These are phyloP conservation scores for Madurella mycetomatis DNA, from an alignment of 2,329 filamentous ascomycete genomes.

Conservation along the genomic window DNA sequence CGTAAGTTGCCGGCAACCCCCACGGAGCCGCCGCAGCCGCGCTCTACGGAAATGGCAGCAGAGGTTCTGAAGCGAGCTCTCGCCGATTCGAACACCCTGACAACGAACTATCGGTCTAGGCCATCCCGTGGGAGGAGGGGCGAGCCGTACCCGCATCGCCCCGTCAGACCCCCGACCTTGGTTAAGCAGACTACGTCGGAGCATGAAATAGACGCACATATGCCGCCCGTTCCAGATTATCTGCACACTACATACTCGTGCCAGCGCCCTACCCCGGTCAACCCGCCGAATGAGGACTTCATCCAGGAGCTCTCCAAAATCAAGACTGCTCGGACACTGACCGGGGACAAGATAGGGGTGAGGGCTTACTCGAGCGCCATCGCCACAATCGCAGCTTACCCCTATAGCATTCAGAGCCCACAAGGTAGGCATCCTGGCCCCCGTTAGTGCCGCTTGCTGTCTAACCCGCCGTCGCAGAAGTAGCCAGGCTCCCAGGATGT, in stretches of 20 bases:
- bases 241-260: conserved; percentile 70
- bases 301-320: conserved; percentile 71
- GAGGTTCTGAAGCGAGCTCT: conserved; percentile 33
- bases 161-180: conserved; percentile 36
- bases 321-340: conserved; percentile 63
- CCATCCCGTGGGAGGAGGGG: conserved; percentile 17
- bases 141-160: conserved; percentile 16
- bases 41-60: conserved; percentile 18
- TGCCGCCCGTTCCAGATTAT: conserved; percentile 66
- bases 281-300: conserved; percentile 71
- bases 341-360: conserved; percentile 71
- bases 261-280: conserved; percentile 66
- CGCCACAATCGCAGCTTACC: conserved; percentile 77
- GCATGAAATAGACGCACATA: conserved; percentile 53
- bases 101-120: conserved; percentile 10
- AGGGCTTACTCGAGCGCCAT: conserved; percentile 86
- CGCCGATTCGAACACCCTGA: conserved; percentile 17
- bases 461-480: conserved; percentile 34
- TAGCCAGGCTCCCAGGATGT: conserved; percentile 68
- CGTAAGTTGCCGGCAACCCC: conserved; percentile 26
- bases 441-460: background rate
- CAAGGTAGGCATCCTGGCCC: conserved; percentile 33
- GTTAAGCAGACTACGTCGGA: conserved; percentile 72
- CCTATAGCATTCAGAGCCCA: conserved; percentile 42
- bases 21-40: conserved; percentile 6